Conservation (phyloP, 257 asterid species). For the Ilex aquifolium region DNA sequence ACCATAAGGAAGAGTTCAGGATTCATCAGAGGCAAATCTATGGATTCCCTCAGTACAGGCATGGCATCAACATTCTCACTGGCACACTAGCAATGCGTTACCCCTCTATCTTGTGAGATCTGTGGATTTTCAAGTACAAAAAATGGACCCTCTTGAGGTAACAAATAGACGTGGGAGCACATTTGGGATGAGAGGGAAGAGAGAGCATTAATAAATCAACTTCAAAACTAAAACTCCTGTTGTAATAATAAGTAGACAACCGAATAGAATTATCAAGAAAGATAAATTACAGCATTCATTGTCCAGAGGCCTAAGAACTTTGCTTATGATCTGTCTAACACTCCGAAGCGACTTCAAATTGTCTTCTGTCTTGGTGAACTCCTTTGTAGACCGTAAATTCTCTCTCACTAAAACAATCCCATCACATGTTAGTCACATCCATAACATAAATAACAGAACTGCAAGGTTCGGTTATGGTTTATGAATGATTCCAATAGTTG, state of each 20-base stretch:
- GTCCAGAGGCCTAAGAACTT: slow-evolving; percentile 93
- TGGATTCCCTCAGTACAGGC: slow-evolving; percentile 89
- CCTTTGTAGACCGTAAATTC: slow-evolving; percentile 64
- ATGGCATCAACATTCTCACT: too few relatives aligned
- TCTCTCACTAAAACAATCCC: slow-evolving; percentile 48
- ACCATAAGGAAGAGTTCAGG: slow-evolving; percentile 94
- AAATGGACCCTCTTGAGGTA: too few relatives aligned
- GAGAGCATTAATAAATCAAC: too few relatives aligned
- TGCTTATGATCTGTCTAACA: slow-evolving; percentile 96
- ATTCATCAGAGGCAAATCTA: slow-evolving; percentile 86
- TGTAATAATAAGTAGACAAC: not conserved
- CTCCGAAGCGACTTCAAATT: slow-evolving; percentile 95
- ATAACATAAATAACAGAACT: too few relatives aligned
- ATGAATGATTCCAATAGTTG: not conserved
- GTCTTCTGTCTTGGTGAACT: slow-evolving; percentile 87
- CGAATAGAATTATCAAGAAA: slow-evolving; percentile 5
- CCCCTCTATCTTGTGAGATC: too few relatives aligned
- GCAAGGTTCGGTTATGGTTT: not conserved
- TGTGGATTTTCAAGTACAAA: too few relatives aligned
- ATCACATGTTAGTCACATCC: not conserved
- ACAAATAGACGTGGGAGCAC: too few relatives aligned
- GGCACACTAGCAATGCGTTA: too few relatives aligned
- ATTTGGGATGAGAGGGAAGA: too few relatives aligned
- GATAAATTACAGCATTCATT: slow-evolving; percentile 70
- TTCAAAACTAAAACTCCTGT: too few relatives aligned